Evolutionary conservation across 2,329 filamentous ascomycete genomes (phyloP).

Genomic region (Eutypa lata): DNA sequence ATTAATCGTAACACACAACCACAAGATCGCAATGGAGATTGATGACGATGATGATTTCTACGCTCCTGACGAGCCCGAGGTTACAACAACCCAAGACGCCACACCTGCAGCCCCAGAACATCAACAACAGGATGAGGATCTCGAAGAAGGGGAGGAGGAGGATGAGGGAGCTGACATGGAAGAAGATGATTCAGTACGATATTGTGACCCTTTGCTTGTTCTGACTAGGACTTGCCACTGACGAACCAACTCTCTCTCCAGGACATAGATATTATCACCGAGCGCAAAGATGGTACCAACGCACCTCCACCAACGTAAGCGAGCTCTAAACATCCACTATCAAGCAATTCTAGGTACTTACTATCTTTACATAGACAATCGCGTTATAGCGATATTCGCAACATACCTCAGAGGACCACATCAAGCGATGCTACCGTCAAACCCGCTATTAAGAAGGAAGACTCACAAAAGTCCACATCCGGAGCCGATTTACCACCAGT

Average conservation of each 20-base stretch:
- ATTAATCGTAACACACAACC: neutral
- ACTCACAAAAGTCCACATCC: constrained; percentile 28
- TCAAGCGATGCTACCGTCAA: constrained; percentile 49
- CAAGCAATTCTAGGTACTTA: neutral
- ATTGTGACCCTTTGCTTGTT: neutral
- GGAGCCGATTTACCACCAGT: constrained; percentile 50
- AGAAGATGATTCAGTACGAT: constrained; percentile 51
- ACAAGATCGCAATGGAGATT: constrained; percentile 52
- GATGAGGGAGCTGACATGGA: constrained; percentile 60
- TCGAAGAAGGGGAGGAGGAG: constrained; percentile 64
- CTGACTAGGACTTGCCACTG: neutral
- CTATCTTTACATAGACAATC: constrained; percentile 44
- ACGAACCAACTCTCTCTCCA: constrained; percentile 28
- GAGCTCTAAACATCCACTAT: neutral
- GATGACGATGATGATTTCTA: constrained; percentile 69
- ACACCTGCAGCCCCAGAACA: constrained; percentile 26
- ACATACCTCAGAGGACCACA: constrained; percentile 59
- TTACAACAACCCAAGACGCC: constrained; percentile 14
- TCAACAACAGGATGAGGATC: constrained; percentile 46
- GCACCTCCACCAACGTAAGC: constrained; percentile 56
- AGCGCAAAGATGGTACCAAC: constrained; percentile 62
- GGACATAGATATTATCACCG: constrained; percentile 68
- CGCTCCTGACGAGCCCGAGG: constrained; percentile 51
- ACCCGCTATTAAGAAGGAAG: constrained; percentile 45
- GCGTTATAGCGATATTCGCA: constrained; percentile 62